A percentile compares a stretch with the other conserved stretches of the same genome.
phyloP scores from a whole-genome alignment of 225 moss, liverwort and hornwort genomes.

The Neckera pumila region DNA sequence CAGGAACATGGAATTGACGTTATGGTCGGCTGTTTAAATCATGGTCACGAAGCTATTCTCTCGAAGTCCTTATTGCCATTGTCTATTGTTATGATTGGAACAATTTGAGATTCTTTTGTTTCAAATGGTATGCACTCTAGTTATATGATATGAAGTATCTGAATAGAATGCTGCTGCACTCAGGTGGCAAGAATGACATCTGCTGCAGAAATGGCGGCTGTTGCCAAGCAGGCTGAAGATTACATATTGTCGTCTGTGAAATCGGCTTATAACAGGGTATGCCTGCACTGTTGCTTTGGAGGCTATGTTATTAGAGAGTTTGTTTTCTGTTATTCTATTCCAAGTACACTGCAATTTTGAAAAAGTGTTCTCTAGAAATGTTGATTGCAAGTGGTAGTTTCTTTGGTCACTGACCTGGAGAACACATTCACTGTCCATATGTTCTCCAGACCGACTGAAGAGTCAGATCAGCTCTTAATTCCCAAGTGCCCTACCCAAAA shows the following conservation, averaged over 20 bases:
- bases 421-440: background rate
- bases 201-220: slow-evolving; percentile 71
- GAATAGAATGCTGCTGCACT: background rate
- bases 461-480: background rate
- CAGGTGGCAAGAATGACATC: slow-evolving; percentile 54
- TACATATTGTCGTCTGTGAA: slow-evolving; percentile 75
- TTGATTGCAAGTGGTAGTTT: background rate
- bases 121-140: background rate
- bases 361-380: background rate
- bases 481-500: background rate
- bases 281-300: background rate
- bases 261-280: slow-evolving; percentile 75
- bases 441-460: background rate
- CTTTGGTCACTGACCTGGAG: background rate
- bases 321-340: background rate
- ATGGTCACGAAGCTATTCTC: background rate
- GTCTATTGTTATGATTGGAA: background rate
- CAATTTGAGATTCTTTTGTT: background rate
- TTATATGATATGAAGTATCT: background rate
- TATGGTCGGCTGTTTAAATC: background rate
- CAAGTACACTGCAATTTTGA: background rate
- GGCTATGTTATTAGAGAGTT: background rate
- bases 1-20: background rate
- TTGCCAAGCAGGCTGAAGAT: slow-evolving; percentile 76
- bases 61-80: background rate